Evolutionary conservation across 192 early-diverging fungal species (phyloP).

Genomic region (Coemansia javaensis): DNA sequence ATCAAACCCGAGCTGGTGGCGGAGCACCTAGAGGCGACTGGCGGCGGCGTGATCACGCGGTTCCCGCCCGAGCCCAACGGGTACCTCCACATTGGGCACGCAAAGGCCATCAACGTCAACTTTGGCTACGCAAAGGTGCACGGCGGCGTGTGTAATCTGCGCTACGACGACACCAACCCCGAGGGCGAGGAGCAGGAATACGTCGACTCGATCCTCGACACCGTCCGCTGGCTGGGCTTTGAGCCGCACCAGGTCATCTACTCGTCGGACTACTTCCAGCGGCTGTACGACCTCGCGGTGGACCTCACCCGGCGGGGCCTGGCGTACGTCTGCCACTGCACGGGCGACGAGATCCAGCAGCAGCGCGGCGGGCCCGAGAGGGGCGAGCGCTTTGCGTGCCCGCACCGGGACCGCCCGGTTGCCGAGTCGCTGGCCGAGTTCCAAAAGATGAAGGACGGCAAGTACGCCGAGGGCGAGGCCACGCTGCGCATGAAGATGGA

Average conservation of each 20-base stretch:
- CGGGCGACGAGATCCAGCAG: slow-evolving; percentile 85
- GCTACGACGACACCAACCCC: slow-evolving; percentile 87
- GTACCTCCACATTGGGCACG: slow-evolving; percentile 97
- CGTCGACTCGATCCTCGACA: slow-evolving; percentile 91
- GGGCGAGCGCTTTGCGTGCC: slow-evolving; percentile 82
- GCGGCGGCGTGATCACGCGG: slow-evolving; percentile 89
- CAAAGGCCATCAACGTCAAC: slow-evolving; percentile 99
- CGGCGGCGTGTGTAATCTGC: slow-evolving; percentile 86
- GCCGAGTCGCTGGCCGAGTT: slow-evolving; percentile 91
- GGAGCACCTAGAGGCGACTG: slow-evolving; percentile 85
- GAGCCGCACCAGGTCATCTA: slow-evolving; percentile 88
- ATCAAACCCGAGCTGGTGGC: slow-evolving; percentile 86
- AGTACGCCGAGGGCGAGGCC: slow-evolving; percentile 85
- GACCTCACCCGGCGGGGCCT: slow-evolving; percentile 84
- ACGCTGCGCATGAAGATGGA: slow-evolving; percentile 99
- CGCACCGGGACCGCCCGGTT: slow-evolving; percentile 88
- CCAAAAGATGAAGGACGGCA: slow-evolving; percentile 97
- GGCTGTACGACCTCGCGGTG: slow-evolving; percentile 91
- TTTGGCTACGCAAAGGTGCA: slow-evolving; percentile 95
- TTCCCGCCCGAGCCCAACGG: slow-evolving; percentile 99
- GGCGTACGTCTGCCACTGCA: slow-evolving; percentile 95
- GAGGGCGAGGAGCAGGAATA: slow-evolving; percentile 95
- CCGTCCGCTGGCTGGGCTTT: slow-evolving; percentile 94
- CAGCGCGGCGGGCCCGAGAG: slow-evolving; percentile 86
- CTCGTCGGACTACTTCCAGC: slow-evolving; percentile 97